phyloP scores from a whole-genome alignment of 2,329 filamentous ascomycete species.

The Paraconiothyrium brasiliense region DNA sequence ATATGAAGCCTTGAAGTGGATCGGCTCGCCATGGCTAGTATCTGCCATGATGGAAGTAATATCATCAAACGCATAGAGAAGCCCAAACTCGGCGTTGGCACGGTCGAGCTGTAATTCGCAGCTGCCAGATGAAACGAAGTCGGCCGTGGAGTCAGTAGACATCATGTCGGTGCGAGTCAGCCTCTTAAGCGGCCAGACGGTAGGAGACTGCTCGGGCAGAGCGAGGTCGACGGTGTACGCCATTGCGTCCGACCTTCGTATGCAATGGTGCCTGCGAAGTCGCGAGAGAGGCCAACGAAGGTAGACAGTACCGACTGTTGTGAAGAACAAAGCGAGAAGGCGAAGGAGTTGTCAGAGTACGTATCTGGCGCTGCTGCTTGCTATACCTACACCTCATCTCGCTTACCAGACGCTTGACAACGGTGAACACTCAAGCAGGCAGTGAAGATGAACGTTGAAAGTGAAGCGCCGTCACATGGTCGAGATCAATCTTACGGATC shows the following conservation, averaged over 20 bases:
- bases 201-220: slow-evolving; percentile 4
- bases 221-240: neutral
- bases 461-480: too few species aligned
- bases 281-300: too few species aligned
- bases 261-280: too few species aligned
- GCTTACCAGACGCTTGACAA: neutral
- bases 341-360: neutral
- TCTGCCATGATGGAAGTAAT: slow-evolving; percentile 11
- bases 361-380: neutral
- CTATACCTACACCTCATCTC: neutral
- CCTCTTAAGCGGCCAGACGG: slow-evolving; percentile 22
- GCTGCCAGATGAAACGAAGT: slow-evolving; percentile 13
- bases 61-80: slow-evolving; percentile 15
- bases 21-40: slow-evolving; percentile 21
- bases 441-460: neutral
- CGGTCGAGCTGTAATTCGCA: slow-evolving; percentile 25
- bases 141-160: neutral
- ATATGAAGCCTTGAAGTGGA: slow-evolving; percentile 26
- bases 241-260: neutral
- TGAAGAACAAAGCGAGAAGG: too few species aligned
- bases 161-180: slow-evolving; percentile 18
- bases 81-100: slow-evolving; percentile 28
- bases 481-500: too few species aligned
- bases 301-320: too few species aligned
- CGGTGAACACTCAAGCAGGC: neutral